phyloP scores from a whole-genome alignment of 805 yeast genomes.

The Candida suzukii region DNA sequence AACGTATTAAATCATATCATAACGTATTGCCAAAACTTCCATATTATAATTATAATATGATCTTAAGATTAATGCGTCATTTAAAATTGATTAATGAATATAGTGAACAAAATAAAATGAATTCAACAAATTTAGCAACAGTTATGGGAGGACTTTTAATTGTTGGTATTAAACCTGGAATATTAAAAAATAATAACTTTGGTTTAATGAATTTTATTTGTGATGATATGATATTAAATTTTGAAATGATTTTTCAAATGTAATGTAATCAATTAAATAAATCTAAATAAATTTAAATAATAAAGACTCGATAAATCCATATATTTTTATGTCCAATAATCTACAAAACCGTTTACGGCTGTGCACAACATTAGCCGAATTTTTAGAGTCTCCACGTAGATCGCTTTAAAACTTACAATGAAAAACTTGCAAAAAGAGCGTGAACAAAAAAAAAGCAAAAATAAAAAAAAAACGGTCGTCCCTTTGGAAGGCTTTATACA shows the following conservation, averaged over 20 bases:
- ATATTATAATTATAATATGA: conserved; percentile 53
- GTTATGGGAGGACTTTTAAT: conserved; percentile 68
- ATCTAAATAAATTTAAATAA: too few relatives aligned
- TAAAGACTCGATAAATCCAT: too few relatives aligned
- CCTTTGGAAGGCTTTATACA: too few relatives aligned
- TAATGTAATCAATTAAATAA: too few relatives aligned
- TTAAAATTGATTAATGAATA: conserved; percentile 60
- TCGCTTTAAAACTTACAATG: too few relatives aligned
- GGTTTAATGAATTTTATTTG: conserved; percentile 49
- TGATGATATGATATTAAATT: conserved; percentile 41
- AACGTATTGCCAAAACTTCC: conserved; percentile 41
- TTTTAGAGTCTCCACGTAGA: too few relatives aligned
- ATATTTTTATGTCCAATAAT: too few relatives aligned
- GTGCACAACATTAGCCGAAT: too few relatives aligned
- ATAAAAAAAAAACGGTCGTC: too few relatives aligned
- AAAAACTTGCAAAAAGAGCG: too few relatives aligned
- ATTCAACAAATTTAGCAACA: conserved; percentile 81
- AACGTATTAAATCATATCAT: conserved; percentile 20
- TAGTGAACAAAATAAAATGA: conserved; percentile 75
- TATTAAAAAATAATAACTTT: conserved; percentile 38
- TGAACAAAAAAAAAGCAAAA: too few relatives aligned
- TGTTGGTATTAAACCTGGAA: conserved; percentile 44
- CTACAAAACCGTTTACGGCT: too few relatives aligned
- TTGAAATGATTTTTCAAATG: conserved; percentile 28
- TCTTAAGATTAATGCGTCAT: conserved; percentile 64